Percentiles rank a stretch among this genome's conserved stretches.
phyloP scores from a whole-genome alignment of 2,329 filamentous ascomycete species.

The Blastomyces gilchristii region DNA sequence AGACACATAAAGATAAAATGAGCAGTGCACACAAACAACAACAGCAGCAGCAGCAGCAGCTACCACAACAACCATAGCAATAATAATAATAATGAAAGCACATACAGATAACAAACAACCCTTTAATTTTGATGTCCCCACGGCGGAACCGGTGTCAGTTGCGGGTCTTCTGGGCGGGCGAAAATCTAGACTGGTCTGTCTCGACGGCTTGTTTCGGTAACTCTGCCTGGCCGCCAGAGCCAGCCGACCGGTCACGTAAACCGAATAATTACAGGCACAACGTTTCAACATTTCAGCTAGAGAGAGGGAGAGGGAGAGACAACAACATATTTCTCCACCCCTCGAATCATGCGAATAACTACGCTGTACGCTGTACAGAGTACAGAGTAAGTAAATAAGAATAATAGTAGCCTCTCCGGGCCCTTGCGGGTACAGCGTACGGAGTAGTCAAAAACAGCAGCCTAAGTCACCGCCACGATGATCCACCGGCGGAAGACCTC shows the following conservation, averaged over 20 bases:
- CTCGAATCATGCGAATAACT: no score
- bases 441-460: background rate
- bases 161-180: background rate
- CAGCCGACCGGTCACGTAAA: background rate
- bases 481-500: background rate
- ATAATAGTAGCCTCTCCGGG: no score
- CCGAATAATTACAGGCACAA: background rate
- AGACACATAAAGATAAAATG: background rate
- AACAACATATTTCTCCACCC: no score
- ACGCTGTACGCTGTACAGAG: no score
- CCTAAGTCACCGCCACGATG: background rate
- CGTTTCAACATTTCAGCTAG: no score
- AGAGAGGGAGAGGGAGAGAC: no score
- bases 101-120: no score
- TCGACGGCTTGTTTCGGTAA: background rate
- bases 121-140: background rate
- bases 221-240: background rate
- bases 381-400: no score
- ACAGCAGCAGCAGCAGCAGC: no score
- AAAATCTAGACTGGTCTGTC: conserved; percentile 5
- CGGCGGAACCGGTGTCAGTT: background rate
- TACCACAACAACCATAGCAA: background rate
- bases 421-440: no score
- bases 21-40: background rate
- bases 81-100: background rate